These are phyloP conservation scores for Talaromyces piceae DNA, from an alignment of 2,329 filamentous ascomycete genomes.

Conservation along the genomic window DNA sequence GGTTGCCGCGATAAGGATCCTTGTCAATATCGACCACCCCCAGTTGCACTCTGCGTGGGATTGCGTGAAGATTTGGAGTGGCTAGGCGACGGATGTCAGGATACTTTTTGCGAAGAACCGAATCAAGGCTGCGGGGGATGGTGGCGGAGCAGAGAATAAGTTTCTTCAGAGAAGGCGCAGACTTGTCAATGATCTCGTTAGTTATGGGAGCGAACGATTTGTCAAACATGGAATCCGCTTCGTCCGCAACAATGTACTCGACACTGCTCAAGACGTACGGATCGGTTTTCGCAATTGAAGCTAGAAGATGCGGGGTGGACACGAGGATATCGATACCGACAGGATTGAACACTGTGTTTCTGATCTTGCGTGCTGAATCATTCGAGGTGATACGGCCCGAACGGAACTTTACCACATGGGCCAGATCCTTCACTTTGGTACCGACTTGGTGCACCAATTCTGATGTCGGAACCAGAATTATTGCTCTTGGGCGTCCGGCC, in stretches of 20 bases:
- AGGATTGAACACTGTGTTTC: slow-evolving; percentile 73
- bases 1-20: slow-evolving; percentile 90
- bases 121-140: slow-evolving; percentile 83
- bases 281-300: slow-evolving; percentile 79
- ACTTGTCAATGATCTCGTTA: slow-evolving; percentile 71
- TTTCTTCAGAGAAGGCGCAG: slow-evolving; percentile 72
- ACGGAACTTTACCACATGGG: slow-evolving; percentile 81
- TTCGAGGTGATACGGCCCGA: slow-evolving; percentile 74
- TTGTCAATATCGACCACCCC: slow-evolving; percentile 87
- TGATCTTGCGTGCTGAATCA: slow-evolving; percentile 69
- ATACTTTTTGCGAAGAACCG: slow-evolving; percentile 71
- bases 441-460: slow-evolving; percentile 88
- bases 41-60: slow-evolving; percentile 87
- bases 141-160: slow-evolving; percentile 92
- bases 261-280: slow-evolving; percentile 91
- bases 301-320: slow-evolving; percentile 80
- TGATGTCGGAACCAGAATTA: slow-evolving; percentile 85
- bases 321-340: slow-evolving; percentile 78
- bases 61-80: slow-evolving; percentile 92
- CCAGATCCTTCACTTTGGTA: slow-evolving; percentile 68
- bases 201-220: slow-evolving; percentile 84
- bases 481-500: slow-evolving; percentile 66
- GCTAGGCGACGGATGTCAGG: slow-evolving; percentile 79
- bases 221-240: slow-evolving; percentile 93
- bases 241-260: slow-evolving; percentile 80